phyloP scores from a whole-genome alignment of 768 basidiomycete species.

The Wakefieldia striispora region DNA sequence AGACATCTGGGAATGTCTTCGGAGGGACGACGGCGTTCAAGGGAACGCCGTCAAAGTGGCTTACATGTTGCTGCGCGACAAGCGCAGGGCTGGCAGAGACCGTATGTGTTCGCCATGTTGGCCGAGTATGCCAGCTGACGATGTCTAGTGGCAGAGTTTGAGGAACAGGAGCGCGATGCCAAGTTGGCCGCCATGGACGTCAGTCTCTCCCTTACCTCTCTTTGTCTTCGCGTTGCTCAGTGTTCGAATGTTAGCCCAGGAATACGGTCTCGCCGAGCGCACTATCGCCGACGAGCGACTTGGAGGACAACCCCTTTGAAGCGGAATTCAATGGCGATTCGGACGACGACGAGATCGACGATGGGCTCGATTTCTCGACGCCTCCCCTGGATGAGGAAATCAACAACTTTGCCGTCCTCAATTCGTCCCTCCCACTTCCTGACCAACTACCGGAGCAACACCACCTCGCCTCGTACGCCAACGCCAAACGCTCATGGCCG shows the following conservation, averaged over 20 bases:
- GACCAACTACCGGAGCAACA: constrained; percentile 60
- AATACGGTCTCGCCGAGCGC: constrained; percentile 66
- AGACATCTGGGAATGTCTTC: constrained; percentile 84
- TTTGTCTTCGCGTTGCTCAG: constrained; percentile 6
- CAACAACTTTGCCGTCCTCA: constrained; percentile 83
- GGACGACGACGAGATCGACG: constrained; percentile 58
- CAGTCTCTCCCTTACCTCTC: constrained; percentile 36
- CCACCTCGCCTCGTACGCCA: constrained; percentile 67
- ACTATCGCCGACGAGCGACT: constrained; percentile 60
- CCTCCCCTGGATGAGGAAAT: constrained; percentile 36
- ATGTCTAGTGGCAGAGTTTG: constrained; percentile 63
- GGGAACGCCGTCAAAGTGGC: constrained; percentile 97
- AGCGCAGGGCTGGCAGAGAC: constrained; percentile 78
- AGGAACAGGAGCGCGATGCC: constrained; percentile 84
- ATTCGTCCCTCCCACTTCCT: constrained; percentile 82
- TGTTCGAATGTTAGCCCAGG: constrained; percentile 48
- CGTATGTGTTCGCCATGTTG: constrained; percentile 48
- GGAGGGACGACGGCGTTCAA: constrained; percentile 77
- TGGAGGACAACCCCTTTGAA: constrained; percentile 80
- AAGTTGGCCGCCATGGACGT: constrained; percentile 80
- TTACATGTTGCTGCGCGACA: constrained; percentile 90
- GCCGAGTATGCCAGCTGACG: constrained; percentile 11
- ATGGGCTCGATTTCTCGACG: constrained; percentile 48
- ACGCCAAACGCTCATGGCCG: constrained; percentile 43
- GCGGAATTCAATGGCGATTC: constrained; percentile 52